Evolutionary conservation across 2,329 filamentous ascomycete species (phyloP).

Genomic region (Aspergillus viridinutans): DNA sequence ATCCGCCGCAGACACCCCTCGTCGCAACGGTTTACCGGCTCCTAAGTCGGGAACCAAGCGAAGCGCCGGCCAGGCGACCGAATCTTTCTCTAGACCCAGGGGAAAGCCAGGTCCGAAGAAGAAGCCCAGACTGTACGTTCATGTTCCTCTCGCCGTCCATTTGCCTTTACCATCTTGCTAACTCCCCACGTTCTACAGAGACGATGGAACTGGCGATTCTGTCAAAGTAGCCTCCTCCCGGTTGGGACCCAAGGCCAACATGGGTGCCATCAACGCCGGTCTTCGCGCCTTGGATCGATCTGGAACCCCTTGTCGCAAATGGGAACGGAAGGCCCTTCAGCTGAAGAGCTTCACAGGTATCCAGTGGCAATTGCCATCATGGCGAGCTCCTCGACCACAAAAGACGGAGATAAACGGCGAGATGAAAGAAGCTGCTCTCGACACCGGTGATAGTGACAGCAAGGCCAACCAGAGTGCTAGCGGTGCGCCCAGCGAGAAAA

Average conservation of each 20-base stretch:
- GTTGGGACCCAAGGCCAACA: conserved; percentile 92
- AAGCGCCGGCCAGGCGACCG: conserved; percentile 49
- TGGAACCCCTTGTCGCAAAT: conserved; percentile 87
- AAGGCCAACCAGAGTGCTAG: conserved; percentile 55
- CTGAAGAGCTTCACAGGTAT: conserved; percentile 92
- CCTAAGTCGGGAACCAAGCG: conserved; percentile 63
- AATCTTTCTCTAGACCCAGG: conserved; percentile 64
- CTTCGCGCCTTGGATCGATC: conserved; percentile 89
- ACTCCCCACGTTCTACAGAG: conserved; percentile 30
- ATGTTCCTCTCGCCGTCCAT: not conserved
- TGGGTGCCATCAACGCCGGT: conserved; percentile 94
- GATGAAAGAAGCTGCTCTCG: conserved; percentile 50
- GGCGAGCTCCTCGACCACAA: conserved; percentile 57
- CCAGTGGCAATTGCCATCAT: conserved; percentile 74
- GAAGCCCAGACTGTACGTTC: conserved; percentile 83
- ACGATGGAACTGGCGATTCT: conserved; percentile 48
- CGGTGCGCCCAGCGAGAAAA: conserved; percentile 58
- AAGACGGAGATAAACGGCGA: conserved; percentile 58
- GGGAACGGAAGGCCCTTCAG: conserved; percentile 75
- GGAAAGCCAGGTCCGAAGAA: conserved; percentile 96
- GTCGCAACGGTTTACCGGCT: conserved; percentile 73
- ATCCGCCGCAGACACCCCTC: conserved; percentile 48
- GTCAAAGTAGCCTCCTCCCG: conserved; percentile 48
- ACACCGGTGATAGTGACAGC: conserved; percentile 52
- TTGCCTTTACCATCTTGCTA: not conserved